Evolutionary conservation across 176 grass and related monocot species (phyloP).

Genomic region (Zoysia pacifica): DNA sequence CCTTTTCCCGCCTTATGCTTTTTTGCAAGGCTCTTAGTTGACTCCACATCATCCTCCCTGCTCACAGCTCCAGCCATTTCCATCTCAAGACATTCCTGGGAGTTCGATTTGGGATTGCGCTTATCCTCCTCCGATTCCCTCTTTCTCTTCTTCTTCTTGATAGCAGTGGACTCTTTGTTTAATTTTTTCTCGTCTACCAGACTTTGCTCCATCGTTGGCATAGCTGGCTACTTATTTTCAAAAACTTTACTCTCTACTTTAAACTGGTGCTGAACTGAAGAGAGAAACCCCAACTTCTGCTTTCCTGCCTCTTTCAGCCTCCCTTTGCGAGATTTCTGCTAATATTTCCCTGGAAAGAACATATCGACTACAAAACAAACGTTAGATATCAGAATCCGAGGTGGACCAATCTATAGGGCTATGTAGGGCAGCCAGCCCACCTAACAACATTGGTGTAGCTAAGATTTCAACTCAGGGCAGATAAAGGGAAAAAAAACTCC

Average conservation of each 20-base stretch:
- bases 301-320: slow-evolving; percentile 58
- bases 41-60: slow-evolving; percentile 60
- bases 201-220: slow-evolving; percentile 3
- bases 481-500: too few relatives aligned
- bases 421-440: too few relatives aligned
- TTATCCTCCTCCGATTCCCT: background rate
- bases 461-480: too few relatives aligned
- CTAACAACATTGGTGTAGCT: too few relatives aligned
- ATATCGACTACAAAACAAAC: background rate
- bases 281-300: slow-evolving; percentile 45
- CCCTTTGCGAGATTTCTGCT: slow-evolving; percentile 44
- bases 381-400: background rate
- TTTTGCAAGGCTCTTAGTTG: slow-evolving; percentile 71
- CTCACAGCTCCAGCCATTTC: slow-evolving; percentile 52
- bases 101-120: slow-evolving; percentile 52
- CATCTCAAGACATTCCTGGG: slow-evolving; percentile 72
- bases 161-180: slow-evolving; percentile 16
- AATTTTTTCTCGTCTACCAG: slow-evolving; percentile 37
- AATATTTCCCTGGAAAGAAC: slow-evolving; percentile 24
- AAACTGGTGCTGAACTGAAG: slow-evolving; percentile 65
- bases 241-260: background rate
- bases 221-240: slow-evolving; percentile 38
- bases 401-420: too few relatives aligned
- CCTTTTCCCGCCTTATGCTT: slow-evolving; percentile 76
- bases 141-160: slow-evolving; percentile 45